phyloP scores from a whole-genome alignment of 2,329 filamentous ascomycete species.

The Teratosphaeria nubilosa region DNA sequence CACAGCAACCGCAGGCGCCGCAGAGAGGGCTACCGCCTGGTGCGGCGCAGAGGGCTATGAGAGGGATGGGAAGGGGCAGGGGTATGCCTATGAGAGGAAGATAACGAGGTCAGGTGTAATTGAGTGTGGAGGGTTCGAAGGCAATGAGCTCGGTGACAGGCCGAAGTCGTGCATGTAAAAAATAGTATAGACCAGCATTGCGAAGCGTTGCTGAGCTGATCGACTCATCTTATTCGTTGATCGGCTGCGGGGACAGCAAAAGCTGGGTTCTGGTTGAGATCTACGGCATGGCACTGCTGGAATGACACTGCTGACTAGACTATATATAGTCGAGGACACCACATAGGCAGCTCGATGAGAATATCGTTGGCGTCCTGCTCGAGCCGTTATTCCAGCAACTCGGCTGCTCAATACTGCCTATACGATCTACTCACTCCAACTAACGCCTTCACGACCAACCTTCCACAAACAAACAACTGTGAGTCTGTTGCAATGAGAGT shows the following conservation, averaged over 20 bases:
- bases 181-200: neutral
- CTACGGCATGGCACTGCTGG: no score
- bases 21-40: constrained; percentile 51
- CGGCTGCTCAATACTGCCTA: no score
- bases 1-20: constrained; percentile 70
- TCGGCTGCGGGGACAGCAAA: neutral
- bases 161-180: neutral
- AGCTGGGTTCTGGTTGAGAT: neutral
- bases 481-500: no score
- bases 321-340: no score
- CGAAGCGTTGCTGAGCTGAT: neutral
- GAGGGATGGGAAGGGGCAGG: constrained; percentile 59
- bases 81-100: constrained; percentile 58
- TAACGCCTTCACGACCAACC: no score
- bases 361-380: no score
- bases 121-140: neutral
- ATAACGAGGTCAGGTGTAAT: neutral
- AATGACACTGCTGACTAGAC: no score
- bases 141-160: neutral
- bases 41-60: constrained; percentile 78
- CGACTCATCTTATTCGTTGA: neutral
- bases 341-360: no score
- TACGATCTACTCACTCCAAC: no score
- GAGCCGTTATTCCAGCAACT: no score
- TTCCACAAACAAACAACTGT: no score